These are phyloP conservation scores for Magnaporthiopsis rhizophila DNA, from an alignment of 2,329 filamentous ascomycete species.

Conservation along the genomic window DNA sequence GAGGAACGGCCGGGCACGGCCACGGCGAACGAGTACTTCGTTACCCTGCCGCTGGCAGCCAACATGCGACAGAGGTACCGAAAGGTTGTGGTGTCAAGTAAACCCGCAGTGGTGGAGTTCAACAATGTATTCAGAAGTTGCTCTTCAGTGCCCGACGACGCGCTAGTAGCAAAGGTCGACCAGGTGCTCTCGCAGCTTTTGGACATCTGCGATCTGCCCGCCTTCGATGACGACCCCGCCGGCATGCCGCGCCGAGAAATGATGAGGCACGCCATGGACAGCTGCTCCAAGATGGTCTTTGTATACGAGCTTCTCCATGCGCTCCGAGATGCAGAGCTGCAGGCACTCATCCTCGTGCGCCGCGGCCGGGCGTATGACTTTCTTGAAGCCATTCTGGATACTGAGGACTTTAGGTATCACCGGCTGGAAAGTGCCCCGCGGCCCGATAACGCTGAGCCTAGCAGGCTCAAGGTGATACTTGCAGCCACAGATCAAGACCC, in stretches of 20 bases:
- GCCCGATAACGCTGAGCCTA: constrained; percentile 10
- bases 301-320: constrained; percentile 44
- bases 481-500: constrained; percentile 30
- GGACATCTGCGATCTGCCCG: constrained; percentile 50
- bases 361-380: constrained; percentile 42
- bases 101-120: constrained; percentile 37
- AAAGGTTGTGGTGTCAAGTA: constrained; percentile 36
- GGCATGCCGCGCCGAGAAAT: constrained; percentile 32
- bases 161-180: constrained; percentile 38
- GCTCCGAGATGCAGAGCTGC: constrained; percentile 33
- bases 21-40: constrained; percentile 33
- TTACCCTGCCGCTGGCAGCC: constrained; percentile 51
- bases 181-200: constrained; percentile 41
- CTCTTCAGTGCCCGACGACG: constrained; percentile 28
- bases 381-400: constrained; percentile 39
- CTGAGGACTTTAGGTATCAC: constrained; percentile 25
- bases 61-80: constrained; percentile 43
- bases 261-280: constrained; percentile 45
- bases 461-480: constrained; percentile 30
- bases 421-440: constrained; percentile 17
- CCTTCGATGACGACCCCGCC: constrained; percentile 38
- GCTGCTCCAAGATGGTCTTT: constrained; percentile 54
- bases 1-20: constrained; percentile 5
- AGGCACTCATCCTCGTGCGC: constrained; percentile 45
- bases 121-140: constrained; percentile 30